Base-by-base conservation (phyloP, 306 rosid genomes). In the Crotalaria pallida region DNA sequence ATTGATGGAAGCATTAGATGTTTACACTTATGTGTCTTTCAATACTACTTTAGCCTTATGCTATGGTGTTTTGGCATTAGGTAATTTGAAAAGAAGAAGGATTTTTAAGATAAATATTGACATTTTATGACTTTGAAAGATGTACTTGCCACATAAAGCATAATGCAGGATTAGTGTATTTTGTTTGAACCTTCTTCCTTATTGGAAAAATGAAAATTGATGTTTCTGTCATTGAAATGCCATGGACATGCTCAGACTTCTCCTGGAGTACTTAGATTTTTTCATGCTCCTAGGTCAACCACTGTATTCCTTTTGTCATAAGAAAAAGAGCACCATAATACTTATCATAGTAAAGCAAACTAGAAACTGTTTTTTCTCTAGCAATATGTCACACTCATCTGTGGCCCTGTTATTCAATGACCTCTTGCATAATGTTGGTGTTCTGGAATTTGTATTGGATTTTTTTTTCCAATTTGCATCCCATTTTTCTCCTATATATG, bases 1-100 rank as follows among this genome's bases (percentile, higher is more conserved):
- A 70, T 47, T 48, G 57, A 57, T 65, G 61, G 48, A 41, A 43
- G 66, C 71, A 15, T 67, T 74, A 36, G 44, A 47, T 55, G 33
- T 51, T 60, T 70, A 38, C 36, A 65, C 19, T 23, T 66, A 40
- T 52, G 6, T 18, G 33, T 11, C 38, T 49, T 66, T 65, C 69
- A 72, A 27, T 23, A 56, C 49, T 34, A 56, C 29, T 22, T 26
- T 48, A 65, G 67, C 67, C 43, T 73, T 50, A n/a, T n/a, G n/a
- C 31, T 47, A 22, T n/a, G n/a, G 74, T 36, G 23, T 48, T 65
- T 49, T n/a, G n/a, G n/a, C n/a, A n/a, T n/a, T 51, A 58, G 52
- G 65, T n/a, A 47, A 57, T 40, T 58, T 33, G 56, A 50, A 50
- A 65, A 36, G 33, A 19, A 12, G 24, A 65, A 48, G 38, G 50